Conservation (phyloP, 768 basidiomycete species). For the Lactarius sp. region DNA sequence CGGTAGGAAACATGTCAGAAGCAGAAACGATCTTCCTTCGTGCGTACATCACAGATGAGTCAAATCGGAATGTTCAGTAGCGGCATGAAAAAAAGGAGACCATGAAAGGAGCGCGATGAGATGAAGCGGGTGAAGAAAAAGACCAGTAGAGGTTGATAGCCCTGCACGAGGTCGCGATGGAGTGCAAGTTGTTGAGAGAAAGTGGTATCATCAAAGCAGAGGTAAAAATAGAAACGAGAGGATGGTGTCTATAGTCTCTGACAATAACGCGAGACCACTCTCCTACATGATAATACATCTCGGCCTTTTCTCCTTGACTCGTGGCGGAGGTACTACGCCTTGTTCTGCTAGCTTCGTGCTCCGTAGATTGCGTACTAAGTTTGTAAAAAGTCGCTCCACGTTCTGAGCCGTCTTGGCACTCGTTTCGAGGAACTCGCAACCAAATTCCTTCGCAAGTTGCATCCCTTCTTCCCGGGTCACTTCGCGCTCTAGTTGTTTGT, state of each 20-base stretch:
- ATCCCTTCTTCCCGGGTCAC: constrained; percentile 88
- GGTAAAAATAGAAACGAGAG: constrained; percentile 49
- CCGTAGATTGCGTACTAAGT: constrained; percentile 78
- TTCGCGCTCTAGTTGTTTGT: constrained; percentile 87
- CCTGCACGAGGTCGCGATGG: constrained; percentile 26
- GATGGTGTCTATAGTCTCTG: constrained; percentile 63
- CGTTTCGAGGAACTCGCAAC: constrained; percentile 94
- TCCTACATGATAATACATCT: constrained; percentile 78
- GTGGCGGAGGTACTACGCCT: constrained; percentile 34
- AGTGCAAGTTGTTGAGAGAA: constrained; percentile 34
- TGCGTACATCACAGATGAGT: constrained; percentile 28
- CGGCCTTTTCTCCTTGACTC: constrained; percentile 38
- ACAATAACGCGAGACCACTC: constrained; percentile 37
- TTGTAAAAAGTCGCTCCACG: constrained; percentile 86
- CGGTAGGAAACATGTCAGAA: constrained; percentile 24
- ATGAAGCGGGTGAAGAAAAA: constrained; percentile 17
- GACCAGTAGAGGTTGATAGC: constrained; percentile 13
- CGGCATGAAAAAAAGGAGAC: constrained; percentile 24
- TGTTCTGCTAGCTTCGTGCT: constrained; percentile 52
- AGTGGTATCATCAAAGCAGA: constrained; percentile 76
- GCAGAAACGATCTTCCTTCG: constrained; percentile 26
- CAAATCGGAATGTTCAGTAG: constrained; percentile 28
- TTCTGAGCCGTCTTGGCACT: constrained; percentile 94
- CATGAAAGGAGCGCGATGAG: constrained; percentile 24
- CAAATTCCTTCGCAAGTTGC: constrained; percentile 73